phyloP scores from a whole-genome alignment of 768 basidiomycete genomes.

The Tylopilus sp. region DNA sequence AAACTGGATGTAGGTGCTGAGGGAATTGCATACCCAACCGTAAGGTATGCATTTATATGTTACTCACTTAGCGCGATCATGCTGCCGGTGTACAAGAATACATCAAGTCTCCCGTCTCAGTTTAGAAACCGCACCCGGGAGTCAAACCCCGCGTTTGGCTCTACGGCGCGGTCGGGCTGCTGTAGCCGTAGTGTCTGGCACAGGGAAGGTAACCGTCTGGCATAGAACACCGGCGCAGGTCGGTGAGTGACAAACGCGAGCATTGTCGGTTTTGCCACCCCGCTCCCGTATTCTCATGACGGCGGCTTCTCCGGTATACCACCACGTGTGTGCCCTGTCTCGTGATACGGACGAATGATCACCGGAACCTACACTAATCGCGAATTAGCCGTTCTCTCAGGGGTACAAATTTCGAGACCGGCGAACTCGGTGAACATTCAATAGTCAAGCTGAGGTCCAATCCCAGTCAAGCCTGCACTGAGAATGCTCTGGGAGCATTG shows the following conservation, averaged over 20 bases:
- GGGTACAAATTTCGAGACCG: no score
- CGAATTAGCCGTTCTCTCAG: no score
- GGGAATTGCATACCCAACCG: no score
- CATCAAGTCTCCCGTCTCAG: no score
- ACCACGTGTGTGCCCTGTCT: neutral
- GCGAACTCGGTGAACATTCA: no score
- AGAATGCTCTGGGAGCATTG: no score
- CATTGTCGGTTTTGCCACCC: neutral
- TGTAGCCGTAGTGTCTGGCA: neutral
- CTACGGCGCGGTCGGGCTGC: neutral
- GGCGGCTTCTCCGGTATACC: neutral
- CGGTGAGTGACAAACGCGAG: neutral
- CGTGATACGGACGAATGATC: neutral
- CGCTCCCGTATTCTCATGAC: conserved; percentile 5
- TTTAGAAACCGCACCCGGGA: conserved; percentile 1
- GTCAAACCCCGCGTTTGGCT: neutral
- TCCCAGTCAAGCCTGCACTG: no score
- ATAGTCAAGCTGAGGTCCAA: no score
- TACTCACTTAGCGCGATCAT: no score
- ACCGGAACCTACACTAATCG: neutral
- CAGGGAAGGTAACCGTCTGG: neutral
- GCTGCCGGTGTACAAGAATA: no score
- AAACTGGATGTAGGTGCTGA: neutral
- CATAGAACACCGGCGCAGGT: neutral
- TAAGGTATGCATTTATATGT: no score